phyloP scores from a whole-genome alignment of 2,329 filamentous ascomycete species.

The Neocatenulostroma microsporum region DNA sequence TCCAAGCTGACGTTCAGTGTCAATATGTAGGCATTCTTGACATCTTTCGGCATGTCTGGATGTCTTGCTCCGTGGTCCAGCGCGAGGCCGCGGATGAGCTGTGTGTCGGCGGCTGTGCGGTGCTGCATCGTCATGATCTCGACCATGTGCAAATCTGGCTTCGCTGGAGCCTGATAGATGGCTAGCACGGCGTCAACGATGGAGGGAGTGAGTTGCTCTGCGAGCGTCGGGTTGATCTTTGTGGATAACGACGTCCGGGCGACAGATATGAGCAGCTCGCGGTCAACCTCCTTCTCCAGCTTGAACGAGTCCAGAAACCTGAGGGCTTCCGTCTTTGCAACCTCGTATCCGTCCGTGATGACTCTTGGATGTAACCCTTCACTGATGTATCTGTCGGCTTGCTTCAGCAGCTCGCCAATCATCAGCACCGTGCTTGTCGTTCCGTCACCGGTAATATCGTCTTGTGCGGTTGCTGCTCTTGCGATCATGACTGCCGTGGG shows the following conservation, averaged over 20 bases:
- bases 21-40: slow-evolving; percentile 92
- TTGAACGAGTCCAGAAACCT: slow-evolving; percentile 97
- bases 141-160: slow-evolving; percentile 97
- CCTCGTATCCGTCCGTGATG: slow-evolving; percentile 95
- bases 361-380: slow-evolving; percentile 96
- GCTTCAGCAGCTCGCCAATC: slow-evolving; percentile 94
- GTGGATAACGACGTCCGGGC: slow-evolving; percentile 91
- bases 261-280: slow-evolving; percentile 87
- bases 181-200: slow-evolving; percentile 95
- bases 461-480: slow-evolving; percentile 85
- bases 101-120: slow-evolving; percentile 88
- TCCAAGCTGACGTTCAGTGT: slow-evolving; percentile 95
- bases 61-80: slow-evolving; percentile 93
- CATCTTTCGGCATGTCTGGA: slow-evolving; percentile 94
- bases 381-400: slow-evolving; percentile 90
- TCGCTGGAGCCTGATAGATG: slow-evolving; percentile 80
- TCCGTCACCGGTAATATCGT: slow-evolving; percentile 96
- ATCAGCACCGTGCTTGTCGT: slow-evolving; percentile 93
- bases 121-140: slow-evolving; percentile 99
- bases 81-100: slow-evolving; percentile 86
- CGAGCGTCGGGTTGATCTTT: slow-evolving; percentile 83
- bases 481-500: slow-evolving; percentile 83
- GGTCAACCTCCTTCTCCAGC: slow-evolving; percentile 76
- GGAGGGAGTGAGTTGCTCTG: slow-evolving; percentile 82
- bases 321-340: slow-evolving; percentile 85